These are phyloP conservation scores for Odontarrhena argentea DNA, from an alignment of 345 rosid genomes.

Conservation along the genomic window DNA sequence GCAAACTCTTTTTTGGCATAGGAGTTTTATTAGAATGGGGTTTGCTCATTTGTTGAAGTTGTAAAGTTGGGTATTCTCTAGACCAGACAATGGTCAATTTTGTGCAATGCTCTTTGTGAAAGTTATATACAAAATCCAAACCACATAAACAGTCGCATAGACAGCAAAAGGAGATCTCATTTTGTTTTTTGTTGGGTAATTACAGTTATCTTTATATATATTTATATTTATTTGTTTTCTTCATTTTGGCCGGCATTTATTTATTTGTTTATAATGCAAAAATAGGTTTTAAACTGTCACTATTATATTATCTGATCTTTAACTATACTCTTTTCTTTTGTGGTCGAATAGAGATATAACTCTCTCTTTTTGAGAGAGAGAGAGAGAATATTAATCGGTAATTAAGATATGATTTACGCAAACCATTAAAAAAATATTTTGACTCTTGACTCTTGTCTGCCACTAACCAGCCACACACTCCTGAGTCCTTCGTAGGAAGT, in stretches of 20 bases:
- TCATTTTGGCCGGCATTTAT: too few species aligned
- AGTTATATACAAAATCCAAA: not conserved
- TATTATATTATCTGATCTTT: too few species aligned
- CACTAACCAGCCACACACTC: conserved; percentile 16
- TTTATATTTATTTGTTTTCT: too few species aligned
- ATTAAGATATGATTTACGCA: conserved; percentile 24
- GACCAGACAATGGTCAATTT: conserved; percentile 15
- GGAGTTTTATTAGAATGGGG: not conserved
- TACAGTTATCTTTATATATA: too few species aligned
- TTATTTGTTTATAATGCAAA: too few species aligned
- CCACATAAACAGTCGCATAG: not conserved
- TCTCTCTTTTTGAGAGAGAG: not conserved
- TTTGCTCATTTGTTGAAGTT: conserved; percentile 13
- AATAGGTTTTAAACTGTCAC: too few species aligned
- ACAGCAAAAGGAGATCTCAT: too few species aligned
- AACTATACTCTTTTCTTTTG: too few species aligned
- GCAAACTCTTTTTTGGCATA: too few species aligned
- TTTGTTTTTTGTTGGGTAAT: too few species aligned
- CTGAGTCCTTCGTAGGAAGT: not conserved
- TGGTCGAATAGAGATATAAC: too few species aligned
- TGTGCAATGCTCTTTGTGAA: conserved; percentile 6
- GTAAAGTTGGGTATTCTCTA: conserved; percentile 9
- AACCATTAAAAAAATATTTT: not conserved
- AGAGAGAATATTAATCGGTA: conserved; percentile 3
- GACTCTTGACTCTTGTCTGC: conserved; percentile 35